Percentiles rank a stretch among this genome's conserved stretches.
These are phyloP conservation scores for Diaporthe helianthi DNA, from an alignment of 2,329 filamentous ascomycete genomes.

Conservation along the genomic window DNA sequence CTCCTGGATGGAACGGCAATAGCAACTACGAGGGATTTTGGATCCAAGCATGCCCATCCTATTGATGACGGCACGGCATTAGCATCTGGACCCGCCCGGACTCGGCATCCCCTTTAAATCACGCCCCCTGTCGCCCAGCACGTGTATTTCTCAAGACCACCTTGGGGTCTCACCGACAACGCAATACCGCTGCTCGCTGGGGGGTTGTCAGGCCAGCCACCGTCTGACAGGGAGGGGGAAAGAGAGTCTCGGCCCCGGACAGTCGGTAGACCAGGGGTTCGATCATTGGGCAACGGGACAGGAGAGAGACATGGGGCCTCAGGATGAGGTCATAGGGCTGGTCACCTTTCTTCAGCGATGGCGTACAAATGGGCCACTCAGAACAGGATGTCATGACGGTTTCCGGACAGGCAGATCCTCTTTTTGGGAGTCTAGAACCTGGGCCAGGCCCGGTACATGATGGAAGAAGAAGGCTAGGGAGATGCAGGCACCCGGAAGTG, in stretches of 20 bases:
- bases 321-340: conserved; percentile 33
- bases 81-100: neutral
- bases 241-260: conserved; percentile 6
- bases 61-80: conserved; percentile 3
- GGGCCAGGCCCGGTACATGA: neutral
- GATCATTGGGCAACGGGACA: conserved; percentile 22
- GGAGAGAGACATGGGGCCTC: conserved; percentile 21
- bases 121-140: neutral
- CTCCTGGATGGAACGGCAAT: conserved; percentile 13
- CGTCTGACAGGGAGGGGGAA: neutral
- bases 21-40: conserved; percentile 18
- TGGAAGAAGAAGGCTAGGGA: conserved; percentile 4
- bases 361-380: conserved; percentile 28
- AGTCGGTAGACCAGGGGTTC: conserved; percentile 18
- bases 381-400: conserved; percentile 26
- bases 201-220: conserved; percentile 1
- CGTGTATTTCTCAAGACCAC: neutral
- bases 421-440: conserved; percentile 7
- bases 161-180: conserved; percentile 2
- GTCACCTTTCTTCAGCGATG: conserved; percentile 29
- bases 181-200: neutral
- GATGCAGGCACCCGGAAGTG: conserved; percentile 19
- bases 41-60: conserved; percentile 10
- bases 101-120: neutral
- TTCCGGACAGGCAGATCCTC: conserved; percentile 24